These are phyloP conservation scores for Radiomyces spectabilis DNA, from an alignment of 192 early-diverging fungal species.

Conservation along the genomic window DNA sequence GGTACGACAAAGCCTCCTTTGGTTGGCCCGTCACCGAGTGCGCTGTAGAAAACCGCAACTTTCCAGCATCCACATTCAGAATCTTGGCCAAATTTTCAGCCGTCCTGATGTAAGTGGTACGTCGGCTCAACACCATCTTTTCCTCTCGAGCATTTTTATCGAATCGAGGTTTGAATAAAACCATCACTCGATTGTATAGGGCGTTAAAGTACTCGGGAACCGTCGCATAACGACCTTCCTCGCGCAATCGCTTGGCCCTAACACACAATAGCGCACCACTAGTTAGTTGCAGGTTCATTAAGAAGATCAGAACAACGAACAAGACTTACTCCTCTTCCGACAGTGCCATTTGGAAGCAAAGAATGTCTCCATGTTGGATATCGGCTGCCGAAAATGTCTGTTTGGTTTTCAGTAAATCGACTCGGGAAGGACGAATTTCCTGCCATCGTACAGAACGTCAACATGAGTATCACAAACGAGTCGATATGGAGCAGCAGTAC, in stretches of 20 bases:
- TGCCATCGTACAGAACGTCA: not conserved
- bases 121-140: constrained; percentile 50
- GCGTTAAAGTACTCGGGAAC: constrained; percentile 73
- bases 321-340: constrained; percentile 22
- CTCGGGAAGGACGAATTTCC: constrained; percentile 91
- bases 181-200: constrained; percentile 55
- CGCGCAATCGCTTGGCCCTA: constrained; percentile 5
- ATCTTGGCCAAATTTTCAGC: constrained; percentile 55
- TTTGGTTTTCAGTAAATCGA: constrained; percentile 63
- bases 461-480: not conserved
- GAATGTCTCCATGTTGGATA: constrained; percentile 87
- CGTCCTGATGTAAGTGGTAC: constrained; percentile 57
- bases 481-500: not conserved
- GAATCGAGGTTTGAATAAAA: constrained; percentile 64
- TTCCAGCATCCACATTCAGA: constrained; percentile 52
- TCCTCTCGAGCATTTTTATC: constrained; percentile 30
- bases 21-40: constrained; percentile 20
- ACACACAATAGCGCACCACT: not conserved
- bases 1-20: constrained; percentile 7
- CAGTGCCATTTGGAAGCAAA: constrained; percentile 67
- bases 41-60: constrained; percentile 63
- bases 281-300: no score
- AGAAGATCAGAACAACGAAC: not conserved
- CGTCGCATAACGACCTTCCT: constrained; percentile 28
- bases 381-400: constrained; percentile 65